Base-by-base conservation (phyloP, 441 rosid genomes). In the Euphorbia schlechtendalii region DNA sequence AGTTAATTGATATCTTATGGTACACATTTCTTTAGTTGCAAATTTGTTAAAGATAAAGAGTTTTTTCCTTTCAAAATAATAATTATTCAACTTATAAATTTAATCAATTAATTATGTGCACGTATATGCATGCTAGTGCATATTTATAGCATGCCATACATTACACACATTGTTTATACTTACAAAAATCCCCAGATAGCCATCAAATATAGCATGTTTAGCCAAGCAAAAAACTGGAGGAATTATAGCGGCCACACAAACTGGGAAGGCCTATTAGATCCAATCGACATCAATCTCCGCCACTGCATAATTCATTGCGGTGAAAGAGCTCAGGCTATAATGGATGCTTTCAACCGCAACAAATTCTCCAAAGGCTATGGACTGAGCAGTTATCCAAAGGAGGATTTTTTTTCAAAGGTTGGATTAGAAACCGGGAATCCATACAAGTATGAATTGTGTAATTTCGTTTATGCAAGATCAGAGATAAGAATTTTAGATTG, bases 381-480 rank as follows among this genome's bases (percentile, higher is more conserved):
- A 11, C 54, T 61, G 17, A 51, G 71, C 30, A 64, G 66, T 17
- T 68, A 38, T 20, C 61, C 71, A 8, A 55, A 11, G 51, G 54
- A 66, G 8, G 22, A n/a, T 2, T 61, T 79, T 8, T 92, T 92
- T 68, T 66, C 81, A 45, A 82, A 76, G 68, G 88, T 87, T 49
- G 81, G 82, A 48, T 55, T 92, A 15, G 87, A 77, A 34, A 80
- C 82, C 5, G 86, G 79, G 4, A 78, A 81, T 69, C 82, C 85
- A 0, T 87, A 73, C 77, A 86, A 79, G 80, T 89, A 92, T 71
- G 17, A 65, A 0, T 89, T 84, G 8, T 87, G 90, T 5, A 89
- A 82, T 56, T 92, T 82, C 21, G 21, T 76, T 21, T 76, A 76
- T 59, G 41, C 69, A 15, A 57, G 41, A 49, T 61, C 64, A 22